Base-by-base conservation (phyloP, 768 basidiomycete genomes). In the Boletus sensibilis region DNA sequence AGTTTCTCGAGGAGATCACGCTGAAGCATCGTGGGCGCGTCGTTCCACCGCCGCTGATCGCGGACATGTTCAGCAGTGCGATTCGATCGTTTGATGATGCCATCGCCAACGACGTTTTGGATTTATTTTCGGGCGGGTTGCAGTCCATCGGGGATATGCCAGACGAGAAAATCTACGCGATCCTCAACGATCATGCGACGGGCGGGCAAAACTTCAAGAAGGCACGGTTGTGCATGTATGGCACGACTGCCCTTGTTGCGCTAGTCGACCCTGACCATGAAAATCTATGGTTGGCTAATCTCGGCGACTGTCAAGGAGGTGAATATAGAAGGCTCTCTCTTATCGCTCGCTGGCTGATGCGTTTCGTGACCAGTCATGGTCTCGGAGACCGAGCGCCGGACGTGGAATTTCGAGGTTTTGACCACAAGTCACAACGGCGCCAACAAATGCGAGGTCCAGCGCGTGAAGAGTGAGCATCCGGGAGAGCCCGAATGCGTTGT, bases 231-330 rank as follows among this genome's bases (percentile, higher is more conserved):
- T 87, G 86, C 66, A 88, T 92, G 82, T 87, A 89, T 62, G 90
- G 90, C 21, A 88, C 86, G 0, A 91, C 90, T 3, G 88, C 86
- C 6, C 79, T 91, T 33, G 80, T 91, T 40, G 81, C 89, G 10
- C 77, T 92, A 37, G 79, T 87, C 40, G 88, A 90, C 72, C 87
- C 88, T 35, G 76, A 82, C 20, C 80, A 82, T 59, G 76, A 80
- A 64, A 82, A 89, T 59, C 74, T 91, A 21, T 92, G 90, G 90
- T 73, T 91, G 45, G 89, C 88, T 7, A 90, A 90, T 65, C 76
- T 92, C 27, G 90, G 90, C 14, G 90, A 92, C 65, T 90, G 87
- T 68, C 85, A 88, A 77, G 87, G 87, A 57, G 77, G 88, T 88
- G 60, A 59, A 85, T 74, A 25, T 42, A 16, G 23, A 16, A 2